Conservation (phyloP, 331 rosid species). For the Pyrus hybrid region DNA sequence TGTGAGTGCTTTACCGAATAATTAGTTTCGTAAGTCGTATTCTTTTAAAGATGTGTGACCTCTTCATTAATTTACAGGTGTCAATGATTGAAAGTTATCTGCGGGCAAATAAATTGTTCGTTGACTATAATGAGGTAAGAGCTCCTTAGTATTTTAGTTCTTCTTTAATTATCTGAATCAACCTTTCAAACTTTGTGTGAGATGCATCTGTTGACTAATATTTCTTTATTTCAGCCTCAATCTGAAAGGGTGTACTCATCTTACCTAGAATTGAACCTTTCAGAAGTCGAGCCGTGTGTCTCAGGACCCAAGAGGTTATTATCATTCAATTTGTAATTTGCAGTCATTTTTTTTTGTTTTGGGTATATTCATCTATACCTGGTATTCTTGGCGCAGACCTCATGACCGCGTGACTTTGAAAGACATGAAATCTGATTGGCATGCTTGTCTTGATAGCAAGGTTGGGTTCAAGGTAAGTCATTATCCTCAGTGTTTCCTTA, state of each 20-base stretch:
- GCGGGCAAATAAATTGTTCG: constrained; percentile 82
- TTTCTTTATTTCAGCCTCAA: constrained; percentile 54
- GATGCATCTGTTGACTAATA: constrained; percentile 18
- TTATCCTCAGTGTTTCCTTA: neutral
- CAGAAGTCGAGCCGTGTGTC: constrained; percentile 74
- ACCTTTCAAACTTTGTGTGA: neutral
- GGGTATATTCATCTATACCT: neutral
- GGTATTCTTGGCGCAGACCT: constrained; percentile 39
- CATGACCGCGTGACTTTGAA: constrained; percentile 77
- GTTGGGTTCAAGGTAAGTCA: constrained; percentile 86
- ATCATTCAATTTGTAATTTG: neutral
- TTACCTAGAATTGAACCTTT: constrained; percentile 73
- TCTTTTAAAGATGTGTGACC: constrained; percentile 16
- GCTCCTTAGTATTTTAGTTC: neutral
- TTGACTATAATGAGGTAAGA: constrained; percentile 82
- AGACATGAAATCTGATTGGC: constrained; percentile 91
- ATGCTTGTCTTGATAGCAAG: constrained; percentile 72
- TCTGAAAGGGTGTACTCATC: constrained; percentile 88
- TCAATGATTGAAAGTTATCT: constrained; percentile 89
- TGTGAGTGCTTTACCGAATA: constrained; percentile 35
- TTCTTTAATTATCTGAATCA: neutral
- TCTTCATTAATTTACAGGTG: constrained; percentile 45
- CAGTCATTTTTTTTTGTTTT: neutral
- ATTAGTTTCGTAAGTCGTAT: constrained; percentile 4
- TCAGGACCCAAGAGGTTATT: constrained; percentile 93